These are phyloP conservation scores for Antitrichia curtipendula DNA, from an alignment of 225 moss, liverwort and hornwort genomes.

Conservation along the genomic window DNA sequence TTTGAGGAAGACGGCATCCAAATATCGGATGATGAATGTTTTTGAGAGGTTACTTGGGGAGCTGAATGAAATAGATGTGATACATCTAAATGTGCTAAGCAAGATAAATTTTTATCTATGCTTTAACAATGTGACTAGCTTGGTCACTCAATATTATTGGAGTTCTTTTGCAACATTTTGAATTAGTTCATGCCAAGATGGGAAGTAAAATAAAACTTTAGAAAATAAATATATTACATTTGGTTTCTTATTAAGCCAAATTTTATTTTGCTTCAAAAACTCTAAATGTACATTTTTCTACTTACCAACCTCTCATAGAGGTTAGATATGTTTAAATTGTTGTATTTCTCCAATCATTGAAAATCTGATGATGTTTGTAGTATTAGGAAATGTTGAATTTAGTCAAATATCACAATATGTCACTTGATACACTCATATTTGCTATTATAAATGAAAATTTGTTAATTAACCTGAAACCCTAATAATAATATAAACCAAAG, in stretches of 20 bases:
- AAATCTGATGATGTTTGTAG: background rate
- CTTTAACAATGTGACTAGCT: background rate
- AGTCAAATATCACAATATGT: background rate
- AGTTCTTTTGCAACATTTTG: background rate
- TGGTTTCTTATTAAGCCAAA: background rate
- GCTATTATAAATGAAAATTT: background rate
- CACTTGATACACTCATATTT: accelerated
- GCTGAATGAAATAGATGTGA: background rate
- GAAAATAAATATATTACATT: background rate
- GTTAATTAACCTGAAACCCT: background rate
- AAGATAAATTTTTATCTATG: background rate
- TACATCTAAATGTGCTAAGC: background rate
- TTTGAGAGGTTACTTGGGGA: background rate
- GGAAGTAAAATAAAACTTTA: background rate
- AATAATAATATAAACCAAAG: background rate
- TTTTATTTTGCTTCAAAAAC: background rate
- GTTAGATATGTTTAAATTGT: background rate
- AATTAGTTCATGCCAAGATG: background rate
- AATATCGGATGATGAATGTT: background rate
- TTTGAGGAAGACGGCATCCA: background rate
- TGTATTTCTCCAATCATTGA: background rate
- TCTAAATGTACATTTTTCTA: background rate
- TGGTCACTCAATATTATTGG: background rate
- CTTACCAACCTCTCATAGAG: background rate
- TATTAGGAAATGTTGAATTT: background rate